Evolutionary conservation across 164 flowering plant genomes (phyloP), one percentile per base, ranked within the genome.

Genomic region (Houttuynia cordata): DNA sequence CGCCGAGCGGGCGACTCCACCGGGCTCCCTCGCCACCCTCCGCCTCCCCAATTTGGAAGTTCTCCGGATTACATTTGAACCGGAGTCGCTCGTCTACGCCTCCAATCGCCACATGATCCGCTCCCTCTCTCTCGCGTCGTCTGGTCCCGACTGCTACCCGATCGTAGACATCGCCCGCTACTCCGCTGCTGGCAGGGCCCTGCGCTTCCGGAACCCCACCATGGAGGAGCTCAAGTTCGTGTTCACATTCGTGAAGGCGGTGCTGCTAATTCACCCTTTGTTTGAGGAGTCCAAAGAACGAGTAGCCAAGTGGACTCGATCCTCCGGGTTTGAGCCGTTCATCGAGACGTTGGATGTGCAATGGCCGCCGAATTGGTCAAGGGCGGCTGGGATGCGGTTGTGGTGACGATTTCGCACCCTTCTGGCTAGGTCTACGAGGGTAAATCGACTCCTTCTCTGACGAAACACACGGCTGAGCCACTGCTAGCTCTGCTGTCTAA

Each of bases 291-390:
- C 76, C 25, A 68, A 58, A 55, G 81, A 76, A 15, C 64, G 14
- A n/a, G 75, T 60, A 53, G 80, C 76, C 4, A 78, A 73, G 63
- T 79, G 77, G 74, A 59, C 83, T 0, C 76, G 79, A 40, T 45
- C 79, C 70, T 64, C 70, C 51, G 34, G 19, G 51, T 83, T 81
- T 62, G 82, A 76, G 49, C 75, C 82, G 3, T 76, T 86, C 51
- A 86, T 86, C 64, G 92, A 86, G 69, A 86, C 92, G 8, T 88
- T 86, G 61, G 92, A 86, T 69, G 80, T 80, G 59, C 85, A 86
- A 57, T 86, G 92, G 92, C 73, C 92, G 58, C 66, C 74, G 88
- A 82, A 59, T 69, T 86, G 79, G 73, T 70, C 25, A 80, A 71
- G 61, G 77, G 64, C 59, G 77, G 64, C 20, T 65, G 72, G 70